A percentile compares a stretch with the other conserved stretches of the same genome.
These are phyloP conservation scores for Pseudogymnoascus destructans DNA, from an alignment of 2,329 filamentous ascomycete genomes.

Conservation along the genomic window DNA sequence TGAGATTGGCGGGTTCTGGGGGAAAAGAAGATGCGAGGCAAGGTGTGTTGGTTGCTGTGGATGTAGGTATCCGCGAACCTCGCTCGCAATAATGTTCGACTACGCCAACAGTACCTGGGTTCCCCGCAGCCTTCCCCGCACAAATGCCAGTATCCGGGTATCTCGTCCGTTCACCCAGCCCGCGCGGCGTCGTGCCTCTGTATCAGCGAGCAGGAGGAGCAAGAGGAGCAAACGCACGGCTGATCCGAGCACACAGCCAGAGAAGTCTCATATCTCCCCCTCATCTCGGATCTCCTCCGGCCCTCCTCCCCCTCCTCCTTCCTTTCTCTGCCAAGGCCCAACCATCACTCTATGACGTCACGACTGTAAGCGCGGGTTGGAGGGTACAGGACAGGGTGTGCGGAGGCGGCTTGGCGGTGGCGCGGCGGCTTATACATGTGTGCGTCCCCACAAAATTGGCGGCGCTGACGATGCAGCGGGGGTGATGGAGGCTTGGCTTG, in stretches of 20 bases:
- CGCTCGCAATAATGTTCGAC: not conserved
- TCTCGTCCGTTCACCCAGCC: not conserved
- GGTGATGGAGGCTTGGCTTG: not conserved
- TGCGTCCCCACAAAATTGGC: not conserved
- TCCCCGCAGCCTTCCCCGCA: not conserved
- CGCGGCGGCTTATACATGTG: not conserved
- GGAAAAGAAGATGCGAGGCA: not conserved
- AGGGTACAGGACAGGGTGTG: not conserved
- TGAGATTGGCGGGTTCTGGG: not conserved
- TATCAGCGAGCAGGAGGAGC: not conserved
- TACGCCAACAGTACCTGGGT: not conserved
- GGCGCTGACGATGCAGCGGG: not conserved
- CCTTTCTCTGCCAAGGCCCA: not conserved
- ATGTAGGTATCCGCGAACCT: not conserved
- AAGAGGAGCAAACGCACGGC: not conserved
- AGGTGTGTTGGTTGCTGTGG: too few relatives aligned
- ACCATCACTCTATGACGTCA: not conserved
- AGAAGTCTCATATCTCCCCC: not conserved
- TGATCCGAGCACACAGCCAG: not conserved
- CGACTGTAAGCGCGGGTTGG: not conserved
- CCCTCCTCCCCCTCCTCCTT: not conserved
- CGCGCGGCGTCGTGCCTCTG: not conserved
- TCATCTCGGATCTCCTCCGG: not conserved
- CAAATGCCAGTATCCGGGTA: not conserved
- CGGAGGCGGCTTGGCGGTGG: not conserved